A percentile compares a stretch with the other conserved stretches of the same genome.
Evolutionary conservation across 169 alveolate genomes (phyloP).

Genomic region (Amoebophrya sp.): DNA sequence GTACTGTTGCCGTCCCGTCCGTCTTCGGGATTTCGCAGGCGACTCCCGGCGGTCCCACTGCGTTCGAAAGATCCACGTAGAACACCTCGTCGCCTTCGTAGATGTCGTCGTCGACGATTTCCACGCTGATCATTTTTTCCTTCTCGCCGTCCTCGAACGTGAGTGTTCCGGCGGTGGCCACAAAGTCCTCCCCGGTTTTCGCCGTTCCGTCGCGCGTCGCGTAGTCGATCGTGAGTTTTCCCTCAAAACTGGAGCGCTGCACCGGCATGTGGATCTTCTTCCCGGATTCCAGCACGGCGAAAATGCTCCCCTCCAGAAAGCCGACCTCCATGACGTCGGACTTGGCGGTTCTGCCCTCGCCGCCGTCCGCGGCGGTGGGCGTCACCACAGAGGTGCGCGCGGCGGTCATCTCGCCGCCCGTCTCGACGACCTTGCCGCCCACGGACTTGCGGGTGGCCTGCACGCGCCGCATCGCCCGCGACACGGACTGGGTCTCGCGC

Average conservation of each 20-base stretch:
- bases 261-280: not conserved
- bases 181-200: not conserved
- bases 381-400: not conserved
- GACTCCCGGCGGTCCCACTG: not conserved
- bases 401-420: not conserved
- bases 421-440: not conserved
- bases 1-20: not conserved
- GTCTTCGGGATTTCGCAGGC: not conserved
- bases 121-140: not conserved
- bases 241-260: not conserved
- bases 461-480: not conserved
- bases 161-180: not conserved
- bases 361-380: not conserved
- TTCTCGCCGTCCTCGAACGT: not conserved
- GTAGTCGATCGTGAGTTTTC: not conserved
- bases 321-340: not conserved
- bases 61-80: not conserved
- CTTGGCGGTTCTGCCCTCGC: not conserved
- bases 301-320: not conserved
- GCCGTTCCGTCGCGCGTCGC: conserved; percentile 8
- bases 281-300: not conserved
- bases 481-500: not conserved
- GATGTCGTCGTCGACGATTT: not conserved
- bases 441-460: not conserved
- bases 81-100: not conserved